Percentiles rank a stretch among this genome's conserved stretches.
These are phyloP conservation scores for Hygrophoropsis aurantiaca DNA, from an alignment of 768 basidiomycete genomes.

Conservation along the genomic window DNA sequence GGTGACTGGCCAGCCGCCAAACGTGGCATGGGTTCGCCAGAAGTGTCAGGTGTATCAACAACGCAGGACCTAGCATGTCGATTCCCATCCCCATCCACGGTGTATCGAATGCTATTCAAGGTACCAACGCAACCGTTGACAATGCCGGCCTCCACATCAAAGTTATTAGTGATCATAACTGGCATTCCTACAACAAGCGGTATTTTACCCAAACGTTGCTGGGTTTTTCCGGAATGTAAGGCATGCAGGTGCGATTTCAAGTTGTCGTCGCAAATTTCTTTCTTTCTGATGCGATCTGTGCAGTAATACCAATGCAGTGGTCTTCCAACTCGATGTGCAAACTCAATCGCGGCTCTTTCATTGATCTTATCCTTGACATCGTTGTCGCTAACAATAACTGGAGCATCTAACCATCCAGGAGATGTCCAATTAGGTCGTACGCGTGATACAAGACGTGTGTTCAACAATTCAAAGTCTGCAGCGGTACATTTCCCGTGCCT, in stretches of 20 bases:
- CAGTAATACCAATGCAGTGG: conserved; percentile 21
- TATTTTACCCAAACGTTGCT: conserved; percentile 9
- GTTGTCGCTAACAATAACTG: conserved; percentile 38
- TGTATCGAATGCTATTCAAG: conserved; percentile 23
- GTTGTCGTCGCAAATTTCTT: conserved; percentile 1
- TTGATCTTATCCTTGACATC: conserved; percentile 38
- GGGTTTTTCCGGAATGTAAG: conserved; percentile 25
- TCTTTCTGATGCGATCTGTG: conserved; percentile 16
- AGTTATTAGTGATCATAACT: conserved; percentile 37
- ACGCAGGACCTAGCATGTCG: conserved; percentile 22
- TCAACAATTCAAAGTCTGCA: conserved; percentile 22
- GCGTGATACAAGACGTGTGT: conserved; percentile 9
- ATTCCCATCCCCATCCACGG: conserved; percentile 11
- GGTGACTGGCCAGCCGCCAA: conserved; percentile 15
- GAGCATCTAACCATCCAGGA: conserved; percentile 23
- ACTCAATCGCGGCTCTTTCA: conserved; percentile 12
- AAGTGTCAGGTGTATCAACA: conserved; percentile 13
- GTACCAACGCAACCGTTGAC: conserved; percentile 35
- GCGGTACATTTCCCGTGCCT: conserved; percentile 23
- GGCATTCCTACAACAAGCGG: conserved; percentile 41
- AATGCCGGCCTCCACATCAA: conserved; percentile 34
- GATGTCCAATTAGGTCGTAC: background rate
- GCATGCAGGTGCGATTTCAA: conserved; percentile 8
- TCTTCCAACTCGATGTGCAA: too few species aligned
- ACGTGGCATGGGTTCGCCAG: conserved; percentile 10